Base-by-base conservation (phyloP, 768 basidiomycete species). In the Trametes villosa region DNA sequence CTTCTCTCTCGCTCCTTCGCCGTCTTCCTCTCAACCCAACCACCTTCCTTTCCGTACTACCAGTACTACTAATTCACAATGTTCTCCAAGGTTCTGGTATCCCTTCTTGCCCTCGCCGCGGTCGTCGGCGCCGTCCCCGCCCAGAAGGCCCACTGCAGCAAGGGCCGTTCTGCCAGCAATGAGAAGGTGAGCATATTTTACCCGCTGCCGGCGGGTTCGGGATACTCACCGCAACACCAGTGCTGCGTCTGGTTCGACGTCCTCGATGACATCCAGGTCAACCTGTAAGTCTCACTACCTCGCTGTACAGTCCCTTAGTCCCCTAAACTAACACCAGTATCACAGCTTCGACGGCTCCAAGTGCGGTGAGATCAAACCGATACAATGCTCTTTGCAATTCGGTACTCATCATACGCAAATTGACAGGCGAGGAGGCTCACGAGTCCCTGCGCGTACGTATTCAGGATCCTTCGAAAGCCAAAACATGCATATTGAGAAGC, bases 211-310 rank as follows among this genome's bases (percentile, higher is more conserved):
- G n/a, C n/a, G n/a, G n/a, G n/a, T n/a, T n/a, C n/a, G n/a, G n/a
- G n/a, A n/a, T n/a, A n/a, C n/a, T n/a, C n/a, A 20, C 31, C 17
- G n/a, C 15, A 5, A 5, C 17, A 9, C n/a, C 20, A 57, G 56
- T 57, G 56, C 46, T 57, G 56, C 56, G 36, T 57, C 36, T 57
- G 56, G 56, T 77, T 77, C 67, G 76, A 77, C 40, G 68, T 79
- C 49, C 63, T 77, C 7, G 75, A 76, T 29, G 77, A 78, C 57
- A 65, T 78, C 44, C 78, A 78, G 57, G 61, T 61, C 20, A 75
- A 77, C 60, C 63, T 79, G 64, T 68, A 54, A 9, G 44, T 45
- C 22, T 17, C 13, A 4, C 13, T 11, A 9, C 13, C 22, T 45
- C 44, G n/a, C n/a, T 45, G 22, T 13, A 22, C 7, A 26, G 6